phyloP scores from a whole-genome alignment of 2,329 filamentous ascomycete genomes.

The Huntiella savannae region DNA sequence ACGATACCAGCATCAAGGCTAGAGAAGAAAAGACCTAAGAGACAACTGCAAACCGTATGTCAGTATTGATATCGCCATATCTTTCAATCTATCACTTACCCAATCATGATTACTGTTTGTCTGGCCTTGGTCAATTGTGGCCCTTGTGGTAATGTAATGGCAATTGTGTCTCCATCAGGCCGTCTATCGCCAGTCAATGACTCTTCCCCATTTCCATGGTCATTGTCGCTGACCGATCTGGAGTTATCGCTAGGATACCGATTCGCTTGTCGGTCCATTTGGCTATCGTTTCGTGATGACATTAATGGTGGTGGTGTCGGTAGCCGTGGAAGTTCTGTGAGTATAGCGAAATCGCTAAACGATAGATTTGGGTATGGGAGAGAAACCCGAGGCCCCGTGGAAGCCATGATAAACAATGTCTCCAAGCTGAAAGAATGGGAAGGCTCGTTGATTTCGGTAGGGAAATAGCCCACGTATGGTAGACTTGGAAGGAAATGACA shows the following conservation, averaged over 20 bases:
- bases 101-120: constrained; percentile 11
- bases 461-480: too few relatives aligned
- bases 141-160: constrained; percentile 1
- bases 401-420: too few relatives aligned
- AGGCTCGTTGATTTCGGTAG: too few relatives aligned
- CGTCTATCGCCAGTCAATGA: constrained; percentile 3
- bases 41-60: constrained; percentile 14
- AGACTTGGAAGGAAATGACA: too few relatives aligned
- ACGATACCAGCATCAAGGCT: constrained; percentile 39
- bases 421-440: too few relatives aligned
- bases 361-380: constrained; percentile 20
- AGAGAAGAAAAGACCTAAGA: constrained; percentile 35
- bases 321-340: constrained; percentile 8
- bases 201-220: too few relatives aligned
- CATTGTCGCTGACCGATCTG: too few relatives aligned
- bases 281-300: constrained; percentile 1
- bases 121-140: constrained; percentile 8
- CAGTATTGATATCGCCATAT: background rate
- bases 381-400: constrained; percentile 14
- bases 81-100: constrained; percentile 6
- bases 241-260: too few relatives aligned
- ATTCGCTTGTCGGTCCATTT: background rate
- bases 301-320: constrained; percentile 5
- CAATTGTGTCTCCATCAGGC: constrained; percentile 6
- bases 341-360: constrained; percentile 16